Evolutionary conservation across 768 basidiomycete genomes (phyloP).

Genomic region (Harrya chromipes): DNA sequence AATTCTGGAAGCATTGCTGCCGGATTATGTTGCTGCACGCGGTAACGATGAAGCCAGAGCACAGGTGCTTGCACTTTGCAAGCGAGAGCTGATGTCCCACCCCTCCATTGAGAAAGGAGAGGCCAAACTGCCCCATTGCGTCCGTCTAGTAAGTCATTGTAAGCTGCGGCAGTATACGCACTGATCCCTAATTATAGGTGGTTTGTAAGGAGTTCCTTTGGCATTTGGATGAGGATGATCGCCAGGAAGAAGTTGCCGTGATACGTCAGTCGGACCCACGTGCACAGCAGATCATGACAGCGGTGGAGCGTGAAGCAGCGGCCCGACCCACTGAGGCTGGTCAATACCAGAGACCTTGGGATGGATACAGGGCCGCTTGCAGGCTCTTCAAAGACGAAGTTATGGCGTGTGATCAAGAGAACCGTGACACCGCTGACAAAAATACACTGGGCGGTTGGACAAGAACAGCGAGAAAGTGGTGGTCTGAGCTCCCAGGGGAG

Average conservation of each 20-base stretch:
- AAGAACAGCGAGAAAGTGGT: background rate
- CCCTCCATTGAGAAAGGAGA: too few relatives aligned
- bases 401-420: background rate
- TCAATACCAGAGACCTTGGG: background rate
- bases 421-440: background rate
- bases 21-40: too few relatives aligned
- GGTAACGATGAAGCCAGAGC: too few relatives aligned
- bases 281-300: background rate
- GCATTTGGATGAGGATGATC: background rate
- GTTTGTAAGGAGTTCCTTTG: too few relatives aligned
- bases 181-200: too few relatives aligned
- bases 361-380: background rate
- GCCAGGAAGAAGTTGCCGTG: background rate
- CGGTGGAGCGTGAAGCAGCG: background rate
- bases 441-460: background rate
- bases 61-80: too few relatives aligned
- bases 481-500: background rate
- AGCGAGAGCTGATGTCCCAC: too few relatives aligned
- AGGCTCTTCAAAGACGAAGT: background rate
- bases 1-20: too few relatives aligned
- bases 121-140: too few relatives aligned
- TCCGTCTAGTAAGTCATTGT: too few relatives aligned
- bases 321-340: background rate
- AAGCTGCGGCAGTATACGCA: too few relatives aligned
- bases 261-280: background rate